Percentiles rank a stretch among this genome's conserved stretches.
Evolutionary conservation across 768 basidiomycete genomes (phyloP).

Genomic region (Filobasidium wieringae): DNA sequence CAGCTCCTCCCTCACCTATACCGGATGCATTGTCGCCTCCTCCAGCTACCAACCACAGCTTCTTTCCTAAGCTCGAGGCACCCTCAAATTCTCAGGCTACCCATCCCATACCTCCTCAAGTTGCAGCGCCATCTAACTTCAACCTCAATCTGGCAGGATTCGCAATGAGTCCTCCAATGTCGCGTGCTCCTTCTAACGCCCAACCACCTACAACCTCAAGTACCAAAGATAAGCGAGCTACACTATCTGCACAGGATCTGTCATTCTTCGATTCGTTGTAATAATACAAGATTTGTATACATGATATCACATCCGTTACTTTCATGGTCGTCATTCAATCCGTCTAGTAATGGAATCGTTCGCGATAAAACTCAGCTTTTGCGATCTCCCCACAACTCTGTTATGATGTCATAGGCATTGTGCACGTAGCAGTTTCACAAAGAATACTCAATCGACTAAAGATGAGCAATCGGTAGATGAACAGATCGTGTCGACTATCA

Average conservation of each 20-base stretch:
- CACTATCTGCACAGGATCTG: conserved; percentile 10
- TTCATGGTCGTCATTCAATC: too few species aligned
- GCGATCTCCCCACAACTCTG: too few species aligned
- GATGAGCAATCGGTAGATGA: too few species aligned
- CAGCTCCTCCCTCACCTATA: conserved; percentile 9
- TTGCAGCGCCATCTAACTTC: conserved; percentile 1
- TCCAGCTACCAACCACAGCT: not conserved
- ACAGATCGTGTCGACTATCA: too few species aligned
- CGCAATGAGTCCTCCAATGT: too few species aligned
- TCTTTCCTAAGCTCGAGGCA: not conserved
- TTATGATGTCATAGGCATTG: too few species aligned
- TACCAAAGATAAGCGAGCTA: conserved; percentile 1
- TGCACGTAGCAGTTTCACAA: too few species aligned
- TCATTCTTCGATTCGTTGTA: conserved; percentile 15
- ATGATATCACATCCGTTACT: too few species aligned
- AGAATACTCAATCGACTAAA: too few species aligned
- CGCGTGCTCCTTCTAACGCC: not conserved
- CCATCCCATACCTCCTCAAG: not conserved
- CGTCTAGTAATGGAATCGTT: too few species aligned
- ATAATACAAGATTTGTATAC: too few species aligned
- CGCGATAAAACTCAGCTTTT: too few species aligned
- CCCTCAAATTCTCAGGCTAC: not conserved
- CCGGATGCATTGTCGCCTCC: conserved; percentile 3
- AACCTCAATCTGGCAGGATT: not conserved
- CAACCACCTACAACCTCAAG: not conserved